These are phyloP conservation scores for Parvularia atlantis DNA, from an alignment of 78 protist species.

Conservation along the genomic window DNA sequence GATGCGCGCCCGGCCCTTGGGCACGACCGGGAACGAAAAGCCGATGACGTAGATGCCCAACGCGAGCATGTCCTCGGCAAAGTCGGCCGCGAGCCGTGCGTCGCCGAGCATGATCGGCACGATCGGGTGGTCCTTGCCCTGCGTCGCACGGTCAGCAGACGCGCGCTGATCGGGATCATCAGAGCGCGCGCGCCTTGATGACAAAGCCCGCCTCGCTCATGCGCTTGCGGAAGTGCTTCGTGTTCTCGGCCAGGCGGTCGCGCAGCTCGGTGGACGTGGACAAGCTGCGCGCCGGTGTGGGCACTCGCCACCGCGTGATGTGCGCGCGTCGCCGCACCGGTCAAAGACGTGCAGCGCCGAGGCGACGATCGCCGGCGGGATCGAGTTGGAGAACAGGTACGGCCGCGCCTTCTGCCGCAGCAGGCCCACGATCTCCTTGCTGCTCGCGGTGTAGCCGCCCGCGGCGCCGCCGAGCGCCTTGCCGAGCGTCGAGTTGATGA, in stretches of 20 bases:
- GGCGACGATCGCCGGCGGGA: constrained; percentile 65
- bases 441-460: constrained; percentile 68
- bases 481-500: constrained; percentile 65
- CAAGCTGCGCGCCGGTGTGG: neutral
- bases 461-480: constrained; percentile 72
- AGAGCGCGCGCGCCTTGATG: no score
- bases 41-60: constrained; percentile 63
- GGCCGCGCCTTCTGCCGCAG: constrained; percentile 62
- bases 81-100: constrained; percentile 47
- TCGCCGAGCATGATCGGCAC: constrained; percentile 70
- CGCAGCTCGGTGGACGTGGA: neutral
- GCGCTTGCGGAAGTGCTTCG: constrained; percentile 28
- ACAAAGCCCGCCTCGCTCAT: constrained; percentile 64
- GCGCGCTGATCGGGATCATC: no score
- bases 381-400: constrained; percentile 64
- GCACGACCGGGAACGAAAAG: constrained; percentile 65
- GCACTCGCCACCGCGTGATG: neutral
- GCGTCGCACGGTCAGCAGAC: no score
- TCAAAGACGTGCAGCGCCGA: constrained; percentile 28
- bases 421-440: constrained; percentile 32
- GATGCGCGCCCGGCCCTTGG: constrained; percentile 56
- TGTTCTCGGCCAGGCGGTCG: constrained; percentile 32
- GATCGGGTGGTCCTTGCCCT: constrained; percentile 43
- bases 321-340: neutral
- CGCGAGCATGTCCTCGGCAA: constrained; percentile 58